Base-by-base conservation (phyloP, 441 rosid genomes). In the Adansonia grandidieri region DNA sequence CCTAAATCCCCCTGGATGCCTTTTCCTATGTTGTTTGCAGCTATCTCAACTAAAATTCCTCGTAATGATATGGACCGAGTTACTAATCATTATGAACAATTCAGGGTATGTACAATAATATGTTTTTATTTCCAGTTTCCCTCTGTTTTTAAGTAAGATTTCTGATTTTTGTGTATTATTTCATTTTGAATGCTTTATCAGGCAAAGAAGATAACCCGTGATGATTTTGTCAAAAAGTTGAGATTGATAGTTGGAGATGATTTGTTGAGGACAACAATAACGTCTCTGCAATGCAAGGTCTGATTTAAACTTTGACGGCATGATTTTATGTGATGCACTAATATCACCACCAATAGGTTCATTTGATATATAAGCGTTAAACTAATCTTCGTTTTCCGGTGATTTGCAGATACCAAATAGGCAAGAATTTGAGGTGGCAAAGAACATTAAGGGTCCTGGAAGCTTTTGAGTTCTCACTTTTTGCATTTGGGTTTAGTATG, bases 1-100 rank as follows among this genome's bases (percentile, higher is more conserved):
- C 98, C 98, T n/a, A 94, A 87, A 84, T 97, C 98, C 61, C 98
- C 99, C 37, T 97, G 95, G 93, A 89, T 97, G 96, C 97, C 98
- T 51, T 93, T 96, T 61, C 90, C 96, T 28, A 82, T 81, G 86
- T 77, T 96, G 85, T 92, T 96, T 87, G 90, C 92, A 78, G 97
- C 94, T 11, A 91, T 96, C 48, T 84, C 97, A 2, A 83, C 77
- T 61, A 89, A 89, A 86, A 85, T 96, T 81, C 84, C 93, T 40
- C 80, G 71, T 14, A 69, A 79, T 14, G 89, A 87, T 20, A 96
- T 96, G 99, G 89, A 88, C 1, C 62, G 76, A 20, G 78, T 96
- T 73, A 22, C 79, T 63, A 73, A 77, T 61, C 79, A 88, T 72
- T 96, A 94, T 82, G 87, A 87, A 60, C 80, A 77, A 47, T 88